Evolutionary conservation across 1,139 yeast species (phyloP).

Genomic region (Saccharomyces hybrid): DNA sequence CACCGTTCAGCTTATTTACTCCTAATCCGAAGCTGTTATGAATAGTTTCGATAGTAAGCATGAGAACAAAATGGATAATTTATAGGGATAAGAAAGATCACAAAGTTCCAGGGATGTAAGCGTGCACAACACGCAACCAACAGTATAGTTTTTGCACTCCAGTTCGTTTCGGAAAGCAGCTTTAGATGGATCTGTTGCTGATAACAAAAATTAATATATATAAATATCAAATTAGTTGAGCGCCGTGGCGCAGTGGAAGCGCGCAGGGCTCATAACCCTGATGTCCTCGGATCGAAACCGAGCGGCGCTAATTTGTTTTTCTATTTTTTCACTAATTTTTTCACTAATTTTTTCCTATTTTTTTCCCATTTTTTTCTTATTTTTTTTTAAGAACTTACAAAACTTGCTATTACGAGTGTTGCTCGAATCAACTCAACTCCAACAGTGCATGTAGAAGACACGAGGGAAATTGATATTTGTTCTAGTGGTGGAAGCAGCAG

Average conservation of each 20-base stretch:
- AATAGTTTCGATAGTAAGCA: background rate
- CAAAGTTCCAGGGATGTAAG: background rate
- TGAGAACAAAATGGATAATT: background rate
- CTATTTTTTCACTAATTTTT: slow-evolving; percentile 5
- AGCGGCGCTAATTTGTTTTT: slow-evolving; percentile 67
- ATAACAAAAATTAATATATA: background rate
- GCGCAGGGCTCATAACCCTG: slow-evolving; percentile 99
- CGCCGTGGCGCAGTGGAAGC: slow-evolving; percentile 99
- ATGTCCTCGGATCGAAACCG: slow-evolving; percentile 99
- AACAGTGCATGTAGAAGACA: background rate
- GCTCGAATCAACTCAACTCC: background rate
- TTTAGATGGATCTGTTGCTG: background rate
- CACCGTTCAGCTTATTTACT: background rate
- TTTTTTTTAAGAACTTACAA: background rate
- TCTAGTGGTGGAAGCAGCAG: background rate
- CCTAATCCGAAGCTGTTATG: background rate
- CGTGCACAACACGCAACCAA: background rate
- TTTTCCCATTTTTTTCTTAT: background rate
- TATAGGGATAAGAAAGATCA: background rate
- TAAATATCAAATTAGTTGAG: slow-evolving; percentile 24
- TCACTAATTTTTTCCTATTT: background rate
- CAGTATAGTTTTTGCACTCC: background rate
- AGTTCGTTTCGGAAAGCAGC: background rate
- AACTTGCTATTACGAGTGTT: background rate
- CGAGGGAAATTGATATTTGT: background rate